Evolutionary conservation across 495 filamentous ascomycete species (phyloP).

Genomic region (Hamigera avellanea): DNA sequence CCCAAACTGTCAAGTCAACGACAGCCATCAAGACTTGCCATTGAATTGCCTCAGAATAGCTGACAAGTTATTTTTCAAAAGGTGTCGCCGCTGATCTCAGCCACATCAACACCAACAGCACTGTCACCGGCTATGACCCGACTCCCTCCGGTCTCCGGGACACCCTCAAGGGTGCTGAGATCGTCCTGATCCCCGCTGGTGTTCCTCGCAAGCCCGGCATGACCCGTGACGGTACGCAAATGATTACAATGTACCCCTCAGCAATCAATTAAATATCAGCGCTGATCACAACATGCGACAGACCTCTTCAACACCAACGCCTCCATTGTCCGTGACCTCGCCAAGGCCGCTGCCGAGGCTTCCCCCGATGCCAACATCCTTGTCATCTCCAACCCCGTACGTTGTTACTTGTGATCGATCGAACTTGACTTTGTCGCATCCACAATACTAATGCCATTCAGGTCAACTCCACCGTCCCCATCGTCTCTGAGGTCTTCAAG

Average conservation of each 20-base stretch:
- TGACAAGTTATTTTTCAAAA: conserved; percentile 15
- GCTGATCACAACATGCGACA: conserved; percentile 8
- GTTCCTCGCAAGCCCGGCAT: conserved; percentile 99
- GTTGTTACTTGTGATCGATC: conserved; percentile 4
- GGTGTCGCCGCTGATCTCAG: conserved; percentile 96
- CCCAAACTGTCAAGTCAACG: background rate
- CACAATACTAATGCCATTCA: conserved; percentile 6
- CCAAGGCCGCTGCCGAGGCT: conserved; percentile 85
- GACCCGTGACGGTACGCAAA: conserved; percentile 72
- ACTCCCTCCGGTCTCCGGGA: conserved; percentile 61
- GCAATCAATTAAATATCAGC: too few relatives aligned
- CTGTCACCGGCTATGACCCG: conserved; percentile 77
- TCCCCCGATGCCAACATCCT: conserved; percentile 89
- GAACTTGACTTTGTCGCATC: background rate
- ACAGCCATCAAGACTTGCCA: background rate
- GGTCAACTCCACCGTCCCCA: conserved; percentile 98
- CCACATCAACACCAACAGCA: conserved; percentile 98
- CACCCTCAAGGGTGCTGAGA: conserved; percentile 73
- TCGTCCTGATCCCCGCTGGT: conserved; percentile 95
- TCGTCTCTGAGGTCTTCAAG: conserved; percentile 95
- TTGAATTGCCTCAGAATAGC: background rate
- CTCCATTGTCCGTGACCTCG: conserved; percentile 96
- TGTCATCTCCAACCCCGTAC: conserved; percentile 91
- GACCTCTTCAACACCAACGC: conserved; percentile 99
- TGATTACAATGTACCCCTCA: background rate